Conservation (phyloP, 148 eudicot genomes). For the Camellia lanceoleosa region DNA sequence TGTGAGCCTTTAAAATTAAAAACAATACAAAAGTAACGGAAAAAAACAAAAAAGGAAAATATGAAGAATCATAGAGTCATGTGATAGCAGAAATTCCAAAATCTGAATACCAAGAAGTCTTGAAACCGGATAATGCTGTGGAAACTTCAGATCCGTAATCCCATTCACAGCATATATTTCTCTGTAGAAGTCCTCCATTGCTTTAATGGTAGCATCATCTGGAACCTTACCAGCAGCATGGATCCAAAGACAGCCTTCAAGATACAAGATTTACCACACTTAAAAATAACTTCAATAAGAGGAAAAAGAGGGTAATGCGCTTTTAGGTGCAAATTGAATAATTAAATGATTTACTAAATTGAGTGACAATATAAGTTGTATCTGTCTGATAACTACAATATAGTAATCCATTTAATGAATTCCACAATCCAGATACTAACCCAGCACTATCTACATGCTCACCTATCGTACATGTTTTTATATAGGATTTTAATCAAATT, state of each 20-base stretch:
- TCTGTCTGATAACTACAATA: background rate
- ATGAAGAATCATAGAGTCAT: background rate
- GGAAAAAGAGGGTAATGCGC: background rate
- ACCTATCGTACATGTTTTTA: background rate
- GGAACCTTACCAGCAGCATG: slow-evolving; percentile 97
- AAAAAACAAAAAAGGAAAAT: background rate
- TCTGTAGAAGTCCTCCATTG: slow-evolving; percentile 90
- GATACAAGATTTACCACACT: background rate
- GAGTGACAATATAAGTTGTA: no score
- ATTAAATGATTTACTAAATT: background rate
- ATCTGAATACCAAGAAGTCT: slow-evolving; percentile 58
- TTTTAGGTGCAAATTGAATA: background rate
- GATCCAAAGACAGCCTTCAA: slow-evolving; percentile 86
- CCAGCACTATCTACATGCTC: background rate
- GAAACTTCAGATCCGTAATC: slow-evolving; percentile 72
- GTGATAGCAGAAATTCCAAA: background rate
- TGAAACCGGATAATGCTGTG: slow-evolving; percentile 81
- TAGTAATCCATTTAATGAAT: background rate
- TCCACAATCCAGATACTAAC: background rate
- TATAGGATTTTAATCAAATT: background rate
- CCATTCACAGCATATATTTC: slow-evolving; percentile 85
- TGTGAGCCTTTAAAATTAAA: background rate
- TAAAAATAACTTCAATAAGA: background rate
- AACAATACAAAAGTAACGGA: background rate
- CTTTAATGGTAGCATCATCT: slow-evolving; percentile 72